Conservation (phyloP, 2,329 filamentous ascomycete genomes). For the Sordariomycetes sp. region DNA sequence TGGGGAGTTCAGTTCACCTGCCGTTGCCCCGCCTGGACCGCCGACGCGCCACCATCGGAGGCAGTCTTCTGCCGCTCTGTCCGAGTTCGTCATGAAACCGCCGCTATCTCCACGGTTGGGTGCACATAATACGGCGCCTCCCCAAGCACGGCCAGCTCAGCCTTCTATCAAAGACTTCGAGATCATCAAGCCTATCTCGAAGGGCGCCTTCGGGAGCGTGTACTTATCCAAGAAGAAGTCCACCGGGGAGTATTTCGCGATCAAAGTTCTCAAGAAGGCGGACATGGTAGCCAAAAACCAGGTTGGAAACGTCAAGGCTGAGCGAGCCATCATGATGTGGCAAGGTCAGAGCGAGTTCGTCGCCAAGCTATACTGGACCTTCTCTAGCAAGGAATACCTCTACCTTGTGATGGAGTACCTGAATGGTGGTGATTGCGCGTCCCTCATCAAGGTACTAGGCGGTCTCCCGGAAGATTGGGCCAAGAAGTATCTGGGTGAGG, state of each 20-base stretch:
- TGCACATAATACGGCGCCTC: constrained; percentile 58
- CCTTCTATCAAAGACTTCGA: constrained; percentile 99
- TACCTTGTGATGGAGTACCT: constrained; percentile 99
- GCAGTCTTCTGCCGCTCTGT: constrained; percentile 84
- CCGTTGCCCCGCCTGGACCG: constrained; percentile 33
- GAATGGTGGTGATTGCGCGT: constrained; percentile 94
- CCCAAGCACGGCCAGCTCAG: constrained; percentile 77
- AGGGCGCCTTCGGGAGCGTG: constrained; percentile 95
- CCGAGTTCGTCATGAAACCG: constrained; percentile 52
- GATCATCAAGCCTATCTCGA: constrained; percentile 98
- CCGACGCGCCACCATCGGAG: constrained; percentile 57
- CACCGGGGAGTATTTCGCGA: constrained; percentile 95
- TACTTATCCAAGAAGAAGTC: constrained; percentile 98
- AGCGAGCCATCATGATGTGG: constrained; percentile 99
- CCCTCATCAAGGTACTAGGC: constrained; percentile 86
- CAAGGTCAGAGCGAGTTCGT: constrained; percentile 99
- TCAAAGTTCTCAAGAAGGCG: constrained; percentile 98
- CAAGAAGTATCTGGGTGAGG: constrained; percentile 93
- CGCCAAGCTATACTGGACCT: constrained; percentile 98
- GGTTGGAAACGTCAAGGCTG: constrained; percentile 96
- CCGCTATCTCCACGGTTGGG: constrained; percentile 76
- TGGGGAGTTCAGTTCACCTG: constrained; percentile 71
- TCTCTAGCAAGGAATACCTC: constrained; percentile 97
- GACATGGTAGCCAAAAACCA: constrained; percentile 99
- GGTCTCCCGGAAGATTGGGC: constrained; percentile 95